phyloP scores from a whole-genome alignment of 2,329 filamentous ascomycete species.

The Clathrospora elynae region DNA sequence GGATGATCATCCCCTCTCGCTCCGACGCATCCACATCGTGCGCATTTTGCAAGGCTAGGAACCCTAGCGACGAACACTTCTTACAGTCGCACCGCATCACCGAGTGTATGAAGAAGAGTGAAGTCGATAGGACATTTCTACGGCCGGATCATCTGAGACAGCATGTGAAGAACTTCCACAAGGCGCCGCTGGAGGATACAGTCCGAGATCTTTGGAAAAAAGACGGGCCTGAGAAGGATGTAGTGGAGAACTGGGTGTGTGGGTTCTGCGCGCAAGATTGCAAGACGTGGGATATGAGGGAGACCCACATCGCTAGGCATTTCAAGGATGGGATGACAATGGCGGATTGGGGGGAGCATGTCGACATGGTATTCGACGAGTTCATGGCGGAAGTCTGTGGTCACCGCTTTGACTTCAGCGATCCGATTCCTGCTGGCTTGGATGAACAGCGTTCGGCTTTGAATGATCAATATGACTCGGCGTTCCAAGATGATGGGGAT shows the following conservation, averaged over 20 bases:
- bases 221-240: constrained; percentile 17
- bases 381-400: neutral
- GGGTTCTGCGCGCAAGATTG: constrained; percentile 39
- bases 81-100: constrained; percentile 33
- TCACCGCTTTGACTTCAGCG: neutral
- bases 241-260: constrained; percentile 33
- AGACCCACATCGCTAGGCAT: constrained; percentile 41
- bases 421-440: neutral
- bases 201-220: constrained; percentile 39
- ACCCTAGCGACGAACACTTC: constrained; percentile 41
- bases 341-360: constrained; percentile 27
- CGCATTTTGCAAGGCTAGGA: constrained; percentile 36
- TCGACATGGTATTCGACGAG: neutral
- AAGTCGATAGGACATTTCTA: constrained; percentile 39
- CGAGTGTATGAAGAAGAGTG: constrained; percentile 37
- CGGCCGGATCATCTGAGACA: constrained; percentile 43
- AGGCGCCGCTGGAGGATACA: constrained; percentile 26
- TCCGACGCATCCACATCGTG: constrained; percentile 21
- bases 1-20: constrained; percentile 17
- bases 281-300: constrained; percentile 35
- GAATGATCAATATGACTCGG: neutral
- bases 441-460: neutral
- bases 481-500: neutral
- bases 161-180: constrained; percentile 44
- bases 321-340: constrained; percentile 43